These are phyloP conservation scores for Colletotrichum sp. DNA, from an alignment of 2,329 filamentous ascomycete species.

Conservation along the genomic window DNA sequence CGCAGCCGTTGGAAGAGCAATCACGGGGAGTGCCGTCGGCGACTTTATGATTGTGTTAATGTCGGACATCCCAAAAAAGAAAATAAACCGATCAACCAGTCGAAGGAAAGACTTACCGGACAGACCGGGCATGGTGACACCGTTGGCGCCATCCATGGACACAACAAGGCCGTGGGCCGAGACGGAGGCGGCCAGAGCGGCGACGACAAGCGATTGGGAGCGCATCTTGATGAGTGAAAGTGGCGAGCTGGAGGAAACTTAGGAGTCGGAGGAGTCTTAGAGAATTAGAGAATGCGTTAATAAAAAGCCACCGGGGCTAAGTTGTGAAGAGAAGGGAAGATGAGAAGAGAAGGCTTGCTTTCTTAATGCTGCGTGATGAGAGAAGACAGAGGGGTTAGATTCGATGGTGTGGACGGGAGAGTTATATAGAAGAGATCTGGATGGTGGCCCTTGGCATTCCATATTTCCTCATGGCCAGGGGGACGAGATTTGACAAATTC, in stretches of 20 bases:
- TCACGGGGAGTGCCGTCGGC: conserved; percentile 72
- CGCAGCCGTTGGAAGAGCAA: conserved; percentile 64
- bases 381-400: background rate
- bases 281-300: background rate
- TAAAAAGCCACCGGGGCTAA: conserved; percentile 16
- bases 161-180: conserved; percentile 65
- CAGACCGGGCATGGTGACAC: conserved; percentile 67
- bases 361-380: conserved; percentile 19
- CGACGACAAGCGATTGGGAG: conserved; percentile 40
- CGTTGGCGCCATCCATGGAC: conserved; percentile 62
- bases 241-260: background rate
- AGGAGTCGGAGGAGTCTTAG: background rate
- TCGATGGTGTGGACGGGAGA: conserved; percentile 11
- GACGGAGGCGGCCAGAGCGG: conserved; percentile 39
- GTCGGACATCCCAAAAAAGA: no score
- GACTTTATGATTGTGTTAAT: conserved; percentile 39
- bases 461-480: conserved; percentile 1
- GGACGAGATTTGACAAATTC: conserved; percentile 19
- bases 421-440: conserved; percentile 17
- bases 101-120: conserved; percentile 12
- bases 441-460: conserved; percentile 16
- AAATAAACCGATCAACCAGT: rapidly evolving
- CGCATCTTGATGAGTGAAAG: conserved; percentile 22
- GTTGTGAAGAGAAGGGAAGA: background rate
- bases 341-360: conserved; percentile 18